A percentile compares a stretch with the other conserved stretches of the same genome.
Evolutionary conservation across 805 yeast genomes (phyloP).

Genomic region (Kluyveromyces starmeri): DNA sequence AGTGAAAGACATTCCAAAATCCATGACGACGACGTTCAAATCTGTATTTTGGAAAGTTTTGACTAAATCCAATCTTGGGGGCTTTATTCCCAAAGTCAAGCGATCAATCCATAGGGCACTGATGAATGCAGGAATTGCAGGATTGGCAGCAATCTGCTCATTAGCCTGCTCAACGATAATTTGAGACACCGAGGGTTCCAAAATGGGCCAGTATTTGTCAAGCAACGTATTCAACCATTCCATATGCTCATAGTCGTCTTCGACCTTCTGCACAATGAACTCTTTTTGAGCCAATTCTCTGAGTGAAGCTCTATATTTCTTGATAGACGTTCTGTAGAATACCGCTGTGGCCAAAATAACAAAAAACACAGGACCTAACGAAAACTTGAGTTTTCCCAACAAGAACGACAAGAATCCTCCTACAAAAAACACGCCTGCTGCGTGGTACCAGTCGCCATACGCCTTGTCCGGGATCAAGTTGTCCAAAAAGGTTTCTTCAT

Average conservation of each 20-base stretch:
- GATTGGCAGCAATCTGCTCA: conserved; percentile 68
- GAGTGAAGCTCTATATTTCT: conserved; percentile 64
- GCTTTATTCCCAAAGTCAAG: conserved; percentile 89
- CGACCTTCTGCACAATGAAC: conserved; percentile 69
- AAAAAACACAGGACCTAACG: conserved; percentile 74
- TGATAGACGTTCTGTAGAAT: conserved; percentile 74
- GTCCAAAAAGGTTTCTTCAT: conserved; percentile 67
- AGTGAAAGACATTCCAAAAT: conserved; percentile 86
- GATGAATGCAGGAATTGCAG: conserved; percentile 70
- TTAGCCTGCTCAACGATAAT: conserved; percentile 81
- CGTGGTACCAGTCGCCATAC: conserved; percentile 96
- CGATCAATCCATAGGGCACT: conserved; percentile 79
- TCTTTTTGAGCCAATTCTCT: conserved; percentile 83
- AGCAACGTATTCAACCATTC: conserved; percentile 90
- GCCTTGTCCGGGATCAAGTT: conserved; percentile 61
- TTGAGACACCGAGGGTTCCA: conserved; percentile 84
- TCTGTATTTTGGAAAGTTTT: conserved; percentile 86
- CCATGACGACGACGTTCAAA: conserved; percentile 93
- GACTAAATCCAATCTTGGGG: conserved; percentile 86
- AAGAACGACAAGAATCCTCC: conserved; percentile 71
- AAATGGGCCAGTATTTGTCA: conserved; percentile 83
- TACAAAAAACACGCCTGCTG: conserved; percentile 57
- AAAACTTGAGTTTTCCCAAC: conserved; percentile 67
- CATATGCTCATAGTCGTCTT: conserved; percentile 84
- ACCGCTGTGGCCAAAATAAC: conserved; percentile 53